These are phyloP conservation scores for Mycocentrospora acerina DNA, from an alignment of 2,329 filamentous ascomycete species.

Conservation along the genomic window DNA sequence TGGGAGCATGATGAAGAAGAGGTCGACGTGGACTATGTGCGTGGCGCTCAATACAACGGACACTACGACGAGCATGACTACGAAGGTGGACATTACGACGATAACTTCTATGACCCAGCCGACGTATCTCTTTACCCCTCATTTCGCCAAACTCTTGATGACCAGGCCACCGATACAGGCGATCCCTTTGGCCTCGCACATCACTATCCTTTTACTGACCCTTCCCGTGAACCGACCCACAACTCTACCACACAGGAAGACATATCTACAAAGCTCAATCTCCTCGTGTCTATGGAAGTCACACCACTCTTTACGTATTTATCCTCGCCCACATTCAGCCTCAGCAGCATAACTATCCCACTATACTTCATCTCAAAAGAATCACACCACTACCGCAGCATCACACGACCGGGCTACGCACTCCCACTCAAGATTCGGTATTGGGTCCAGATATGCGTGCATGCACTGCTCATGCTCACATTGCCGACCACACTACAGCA, in stretches of 20 bases:
- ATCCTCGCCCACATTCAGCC: conserved; percentile 23
- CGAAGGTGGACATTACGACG: conserved; percentile 36
- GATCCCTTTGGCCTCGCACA: conserved; percentile 33
- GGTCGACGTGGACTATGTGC: conserved; percentile 32
- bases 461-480: conserved; percentile 30
- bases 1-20: conserved; percentile 25
- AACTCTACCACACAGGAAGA: conserved; percentile 22
- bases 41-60: conserved; percentile 23
- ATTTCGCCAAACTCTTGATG: conserved; percentile 14
- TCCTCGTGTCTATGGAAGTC: conserved; percentile 36
- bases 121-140: conserved; percentile 30
- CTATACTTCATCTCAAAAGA: conserved; percentile 36
- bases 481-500: conserved; percentile 13
- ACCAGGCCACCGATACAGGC: conserved; percentile 10
- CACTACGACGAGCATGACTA: conserved; percentile 40
- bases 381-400: conserved; percentile 22
- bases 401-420: conserved; percentile 21
- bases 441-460: conserved; percentile 34
- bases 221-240: conserved; percentile 13
- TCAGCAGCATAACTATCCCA: conserved; percentile 33
- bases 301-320: conserved; percentile 37
- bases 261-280: conserved; percentile 29
- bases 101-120: conserved; percentile 35
- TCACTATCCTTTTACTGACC: conserved; percentile 36
- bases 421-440: conserved; percentile 37